Base-by-base conservation (phyloP, 2,329 filamentous ascomycete genomes). In the Rhynchosporium graminicola region DNA sequence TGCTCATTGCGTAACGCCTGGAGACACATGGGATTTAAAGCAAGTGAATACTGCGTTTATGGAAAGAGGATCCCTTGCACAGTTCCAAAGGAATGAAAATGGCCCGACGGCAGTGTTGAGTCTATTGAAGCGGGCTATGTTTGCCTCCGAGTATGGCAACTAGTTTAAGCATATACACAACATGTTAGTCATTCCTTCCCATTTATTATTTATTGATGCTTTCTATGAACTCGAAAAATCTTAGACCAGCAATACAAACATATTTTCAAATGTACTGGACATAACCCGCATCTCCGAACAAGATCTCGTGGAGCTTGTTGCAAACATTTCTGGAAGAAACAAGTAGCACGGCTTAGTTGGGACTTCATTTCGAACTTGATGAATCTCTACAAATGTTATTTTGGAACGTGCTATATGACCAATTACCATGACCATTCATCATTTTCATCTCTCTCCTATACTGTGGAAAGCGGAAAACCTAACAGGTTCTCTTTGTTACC, bases 251-350 rank as follows among this genome's bases (percentile, higher is more conserved):
- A 9, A 10, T 40, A 26, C 51, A 28, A n/a, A 54, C 7, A 28
- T 7, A 38, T 40, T 38, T 28, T 42, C 31, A 28, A 42, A 33
- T 20, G 67, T 82, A 2, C 64, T 83, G 2, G 80, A 80, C 0
- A 60, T 83, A 20, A 76, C 77, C 70, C 69, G 74, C 3, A 67
- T 78, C 48, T 76, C 72, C 0, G 74, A 79, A 8, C 74, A 73
- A n/a, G 76, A 79, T 36, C 56, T 82, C 4, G 69, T 75, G 63
- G 74, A 75, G 38, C 54, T 73, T 43, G 57, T 75, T n/a, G 50
- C 42, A 36, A 63, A 52, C 43, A 64, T 66, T 13, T 67, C 66
- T 59, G 62, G 57, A 7, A 60, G 58, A 40, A 62, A 63, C 10
- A 57, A 60, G 40, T 57, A 60, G 57, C 51, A 48, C 8, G 20